Evolutionary conservation across 139 green algal genomes (phyloP).

Genomic region (Closterium sp.): DNA sequence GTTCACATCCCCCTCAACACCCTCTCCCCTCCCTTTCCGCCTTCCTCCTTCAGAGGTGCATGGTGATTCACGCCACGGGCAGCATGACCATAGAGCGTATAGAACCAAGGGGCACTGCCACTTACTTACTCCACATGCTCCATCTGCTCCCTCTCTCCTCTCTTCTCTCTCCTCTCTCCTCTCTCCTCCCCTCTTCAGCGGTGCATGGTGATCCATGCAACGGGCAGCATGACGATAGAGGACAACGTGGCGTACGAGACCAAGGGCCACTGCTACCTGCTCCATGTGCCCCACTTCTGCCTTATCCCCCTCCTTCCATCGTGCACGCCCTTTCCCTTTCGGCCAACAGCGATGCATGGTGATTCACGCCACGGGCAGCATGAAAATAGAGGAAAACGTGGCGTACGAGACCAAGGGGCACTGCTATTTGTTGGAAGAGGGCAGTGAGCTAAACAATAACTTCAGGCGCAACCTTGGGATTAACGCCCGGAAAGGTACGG

Average conservation of each 20-base stretch:
- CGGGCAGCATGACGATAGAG: constrained; percentile 31
- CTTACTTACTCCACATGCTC: no score
- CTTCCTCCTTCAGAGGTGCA: no score
- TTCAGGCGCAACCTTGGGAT: constrained; percentile 66
- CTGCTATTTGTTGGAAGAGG: constrained; percentile 63
- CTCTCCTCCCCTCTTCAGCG: background rate
- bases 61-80: no score
- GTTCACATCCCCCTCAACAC: no score
- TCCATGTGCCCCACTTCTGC: constrained; percentile 52
- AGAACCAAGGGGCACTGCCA: no score
- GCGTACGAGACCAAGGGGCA: constrained; percentile 33
- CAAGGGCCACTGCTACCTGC: constrained; percentile 69
- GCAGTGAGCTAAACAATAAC: constrained; percentile 52
- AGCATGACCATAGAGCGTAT: no score
- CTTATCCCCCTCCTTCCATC: constrained; percentile 63
- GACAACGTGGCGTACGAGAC: constrained; percentile 68
- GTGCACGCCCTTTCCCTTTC: no score
- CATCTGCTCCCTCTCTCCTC: no score
- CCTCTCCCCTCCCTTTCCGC: no score
- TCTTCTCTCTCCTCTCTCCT: background rate
- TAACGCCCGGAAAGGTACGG: background rate
- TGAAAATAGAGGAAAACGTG: no score
- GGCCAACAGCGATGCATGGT: no score
- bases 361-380: no score
- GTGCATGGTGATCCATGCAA: constrained; percentile 44